phyloP scores from a whole-genome alignment of 257 asterid species.

The Jacaranda mimosifolia region DNA sequence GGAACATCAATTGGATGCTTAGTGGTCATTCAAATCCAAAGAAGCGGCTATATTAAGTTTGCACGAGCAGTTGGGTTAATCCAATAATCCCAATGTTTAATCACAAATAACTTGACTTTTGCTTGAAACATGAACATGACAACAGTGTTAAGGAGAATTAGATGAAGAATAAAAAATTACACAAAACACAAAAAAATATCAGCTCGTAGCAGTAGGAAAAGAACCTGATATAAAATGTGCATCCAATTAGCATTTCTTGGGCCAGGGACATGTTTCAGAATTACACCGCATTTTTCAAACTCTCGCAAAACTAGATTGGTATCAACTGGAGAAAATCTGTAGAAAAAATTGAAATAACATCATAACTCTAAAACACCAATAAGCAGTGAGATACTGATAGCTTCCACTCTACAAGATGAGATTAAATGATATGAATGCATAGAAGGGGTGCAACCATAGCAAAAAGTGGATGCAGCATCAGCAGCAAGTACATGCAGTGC shows the following conservation, averaged over 20 bases:
- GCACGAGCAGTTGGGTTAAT: not conserved
- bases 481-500: not conserved
- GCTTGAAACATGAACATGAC: not conserved
- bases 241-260: conserved; percentile 98
- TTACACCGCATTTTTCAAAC: conserved; percentile 91
- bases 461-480: not conserved
- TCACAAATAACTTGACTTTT: not conserved
- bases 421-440: not conserved
- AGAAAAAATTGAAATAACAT: conserved; percentile 26
- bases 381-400: conserved; percentile 6
- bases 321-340: conserved; percentile 90
- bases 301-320: conserved; percentile 90
- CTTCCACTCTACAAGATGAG: conserved; percentile 5
- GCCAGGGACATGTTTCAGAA: conserved; percentile 92
- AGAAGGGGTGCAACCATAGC: not conserved
- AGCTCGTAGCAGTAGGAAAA: conserved; percentile 32
- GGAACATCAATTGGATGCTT: not conserved
- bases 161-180: conserved; percentile 5
- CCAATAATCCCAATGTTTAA: too few relatives aligned
- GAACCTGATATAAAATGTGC: conserved; percentile 94
- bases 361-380: conserved; percentile 17
- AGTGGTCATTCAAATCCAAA: not conserved
- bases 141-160: conserved; percentile 12
- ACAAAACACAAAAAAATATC: not conserved
- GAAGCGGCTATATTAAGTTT: not conserved